These are phyloP conservation scores for Ophiostoma piceae DNA, from an alignment of 2,329 filamentous ascomycete genomes.

Conservation along the genomic window DNA sequence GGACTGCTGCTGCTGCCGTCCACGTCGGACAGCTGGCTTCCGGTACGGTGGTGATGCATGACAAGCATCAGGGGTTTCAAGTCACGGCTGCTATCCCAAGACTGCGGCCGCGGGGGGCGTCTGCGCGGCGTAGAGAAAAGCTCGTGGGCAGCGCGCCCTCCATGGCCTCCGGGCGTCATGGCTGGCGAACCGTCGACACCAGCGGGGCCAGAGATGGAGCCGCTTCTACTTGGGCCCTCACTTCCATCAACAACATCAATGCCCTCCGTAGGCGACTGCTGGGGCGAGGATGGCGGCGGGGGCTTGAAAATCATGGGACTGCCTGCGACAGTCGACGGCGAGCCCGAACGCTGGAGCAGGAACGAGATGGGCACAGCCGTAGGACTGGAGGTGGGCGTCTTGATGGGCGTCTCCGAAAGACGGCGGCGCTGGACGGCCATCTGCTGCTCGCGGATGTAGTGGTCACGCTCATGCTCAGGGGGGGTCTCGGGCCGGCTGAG, in stretches of 20 bases:
- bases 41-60: slow-evolving; percentile 44
- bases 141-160: neutral
- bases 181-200: neutral
- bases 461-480: slow-evolving; percentile 42
- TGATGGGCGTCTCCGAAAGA: slow-evolving; percentile 42
- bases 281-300: neutral
- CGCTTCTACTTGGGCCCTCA: neutral
- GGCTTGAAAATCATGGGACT: neutral
- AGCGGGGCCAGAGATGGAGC: neutral
- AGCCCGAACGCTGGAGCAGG: slow-evolving; percentile 44
- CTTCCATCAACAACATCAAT: neutral
- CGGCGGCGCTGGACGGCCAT: slow-evolving; percentile 43
- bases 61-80: slow-evolving; percentile 79
- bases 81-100: slow-evolving; percentile 61
- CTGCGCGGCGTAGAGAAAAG: slow-evolving; percentile 33
- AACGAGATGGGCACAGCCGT: slow-evolving; percentile 56
- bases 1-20: slow-evolving; percentile 15
- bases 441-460: slow-evolving; percentile 33
- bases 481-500: slow-evolving; percentile 57
- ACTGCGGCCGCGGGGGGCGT: slow-evolving; percentile 48
- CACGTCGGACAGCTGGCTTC: slow-evolving; percentile 29
- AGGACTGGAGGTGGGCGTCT: slow-evolving; percentile 45
- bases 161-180: neutral
- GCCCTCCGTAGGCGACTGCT: neutral
- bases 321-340: slow-evolving; percentile 36